Conservation (phyloP, 148 eudicot species). For the Diospyros lotus region DNA sequence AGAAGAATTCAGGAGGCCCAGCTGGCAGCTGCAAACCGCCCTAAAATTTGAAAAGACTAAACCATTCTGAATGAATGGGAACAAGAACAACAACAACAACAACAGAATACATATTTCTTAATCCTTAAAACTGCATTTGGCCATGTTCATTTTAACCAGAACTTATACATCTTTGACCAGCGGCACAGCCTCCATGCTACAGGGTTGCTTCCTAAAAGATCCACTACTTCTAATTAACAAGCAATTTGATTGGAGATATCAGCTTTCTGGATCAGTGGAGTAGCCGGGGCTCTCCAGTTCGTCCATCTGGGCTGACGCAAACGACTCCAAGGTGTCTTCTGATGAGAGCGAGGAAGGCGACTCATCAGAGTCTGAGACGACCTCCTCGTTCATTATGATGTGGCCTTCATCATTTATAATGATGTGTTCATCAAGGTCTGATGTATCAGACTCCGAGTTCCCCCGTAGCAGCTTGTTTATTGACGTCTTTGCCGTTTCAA, state of each 20-base stretch:
- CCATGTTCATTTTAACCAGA: too few relatives aligned
- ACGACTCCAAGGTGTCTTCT: slow-evolving; percentile 63
- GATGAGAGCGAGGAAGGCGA: slow-evolving; percentile 73
- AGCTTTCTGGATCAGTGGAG: slow-evolving; percentile 42
- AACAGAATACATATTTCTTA: too few relatives aligned
- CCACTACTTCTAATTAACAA: too few relatives aligned
- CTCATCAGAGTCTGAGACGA: slow-evolving; percentile 63
- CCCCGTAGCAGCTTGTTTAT: slow-evolving; percentile 70
- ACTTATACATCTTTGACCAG: too few relatives aligned
- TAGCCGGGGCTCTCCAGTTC: slow-evolving; percentile 56
- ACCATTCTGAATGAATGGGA: too few relatives aligned
- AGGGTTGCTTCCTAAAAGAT: too few relatives aligned
- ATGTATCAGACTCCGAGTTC: slow-evolving; percentile 74
- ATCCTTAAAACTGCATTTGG: too few relatives aligned
- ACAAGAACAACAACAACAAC: too few relatives aligned
- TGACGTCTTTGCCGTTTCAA: slow-evolving; percentile 73
- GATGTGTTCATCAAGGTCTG: slow-evolving; percentile 63
- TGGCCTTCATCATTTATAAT: slow-evolving; percentile 44
- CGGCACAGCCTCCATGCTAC: too few relatives aligned
- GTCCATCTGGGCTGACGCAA: slow-evolving; percentile 85
- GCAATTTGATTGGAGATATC: slow-evolving; percentile 1
- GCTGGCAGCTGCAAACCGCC: too few relatives aligned
- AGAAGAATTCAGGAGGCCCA: too few relatives aligned
- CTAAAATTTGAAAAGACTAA: too few relatives aligned
- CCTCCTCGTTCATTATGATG: slow-evolving; percentile 41